phyloP scores from a whole-genome alignment of 768 basidiomycete genomes.

The Boletus reticuloceps region DNA sequence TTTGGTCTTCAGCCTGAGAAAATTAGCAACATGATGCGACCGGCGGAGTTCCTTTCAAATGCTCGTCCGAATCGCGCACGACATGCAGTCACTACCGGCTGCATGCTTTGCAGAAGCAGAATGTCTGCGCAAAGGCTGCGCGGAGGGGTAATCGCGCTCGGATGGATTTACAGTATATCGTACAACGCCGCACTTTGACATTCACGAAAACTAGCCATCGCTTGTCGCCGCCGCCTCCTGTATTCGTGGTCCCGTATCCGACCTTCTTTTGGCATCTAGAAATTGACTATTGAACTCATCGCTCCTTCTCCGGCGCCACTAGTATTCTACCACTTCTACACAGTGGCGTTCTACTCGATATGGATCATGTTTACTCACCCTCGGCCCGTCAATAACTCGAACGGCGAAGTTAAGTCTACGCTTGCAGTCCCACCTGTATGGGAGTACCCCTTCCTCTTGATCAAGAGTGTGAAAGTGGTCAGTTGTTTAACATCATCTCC shows the following conservation, averaged over 20 bases:
- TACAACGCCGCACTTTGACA: too few relatives aligned
- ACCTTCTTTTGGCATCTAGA: conserved; percentile 37
- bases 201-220: too few relatives aligned
- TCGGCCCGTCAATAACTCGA: conserved; percentile 19
- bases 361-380: conserved; percentile 82
- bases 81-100: too few relatives aligned
- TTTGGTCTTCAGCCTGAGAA: too few relatives aligned
- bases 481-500: conserved; percentile 33
- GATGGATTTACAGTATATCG: too few relatives aligned
- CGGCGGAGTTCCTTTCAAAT: too few relatives aligned
- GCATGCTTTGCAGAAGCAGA: too few relatives aligned
- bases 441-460: conserved; percentile 65
- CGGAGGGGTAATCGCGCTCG: too few relatives aligned
- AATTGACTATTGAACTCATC: conserved; percentile 32
- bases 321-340: conserved; percentile 90
- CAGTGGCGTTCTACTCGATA: conserved; percentile 92
- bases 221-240: too few relatives aligned
- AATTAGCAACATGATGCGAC: too few relatives aligned
- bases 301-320: conserved; percentile 77
- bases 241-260: conserved; percentile 84
- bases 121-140: too few relatives aligned
- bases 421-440: conserved; percentile 44
- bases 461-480: conserved; percentile 70
- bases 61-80: too few relatives aligned
- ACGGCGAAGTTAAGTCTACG: conserved; percentile 34